These are phyloP conservation scores for Penicillium occitanis DNA, from an alignment of 2,329 filamentous ascomycete species.

Conservation along the genomic window DNA sequence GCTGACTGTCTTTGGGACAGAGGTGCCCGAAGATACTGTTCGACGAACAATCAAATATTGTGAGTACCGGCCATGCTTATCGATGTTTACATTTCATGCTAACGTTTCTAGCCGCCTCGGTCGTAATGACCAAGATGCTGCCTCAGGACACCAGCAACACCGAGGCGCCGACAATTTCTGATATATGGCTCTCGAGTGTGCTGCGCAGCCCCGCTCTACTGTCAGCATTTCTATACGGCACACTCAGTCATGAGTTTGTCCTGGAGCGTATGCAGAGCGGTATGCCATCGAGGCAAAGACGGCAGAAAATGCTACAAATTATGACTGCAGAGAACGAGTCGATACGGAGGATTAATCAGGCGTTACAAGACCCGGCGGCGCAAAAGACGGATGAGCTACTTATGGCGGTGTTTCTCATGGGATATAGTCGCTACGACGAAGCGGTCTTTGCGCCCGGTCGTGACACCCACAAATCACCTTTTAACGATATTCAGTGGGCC, in stretches of 20 bases:
- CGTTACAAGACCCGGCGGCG: conserved; percentile 23
- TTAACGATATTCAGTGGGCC: conserved; percentile 27
- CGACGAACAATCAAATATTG: conserved; percentile 21
- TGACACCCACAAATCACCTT: conserved; percentile 25
- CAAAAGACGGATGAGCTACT: conserved; percentile 29
- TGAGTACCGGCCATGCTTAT: not conserved
- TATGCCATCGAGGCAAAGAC: conserved; percentile 16
- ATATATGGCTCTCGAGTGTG: conserved; percentile 20
- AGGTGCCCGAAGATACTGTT: conserved; percentile 18
- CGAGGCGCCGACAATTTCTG: conserved; percentile 11
- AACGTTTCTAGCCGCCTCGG: conserved; percentile 15
- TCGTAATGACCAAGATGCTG: conserved; percentile 21
- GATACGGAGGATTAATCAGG: conserved; percentile 27
- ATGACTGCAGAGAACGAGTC: conserved; percentile 25
- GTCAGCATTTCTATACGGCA: conserved; percentile 22
- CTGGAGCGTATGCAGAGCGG: conserved; percentile 20
- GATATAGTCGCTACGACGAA: conserved; percentile 27
- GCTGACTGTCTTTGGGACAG: conserved; percentile 19
- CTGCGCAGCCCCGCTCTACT: conserved; percentile 20
- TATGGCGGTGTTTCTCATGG: conserved; percentile 27
- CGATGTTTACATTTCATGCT: not conserved
- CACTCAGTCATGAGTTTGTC: conserved; percentile 22
- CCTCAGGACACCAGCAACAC: not conserved
- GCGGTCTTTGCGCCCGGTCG: conserved; percentile 19
- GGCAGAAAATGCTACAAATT: conserved; percentile 21